These are phyloP conservation scores for Extremus antarcticus DNA, from an alignment of 495 filamentous ascomycete species.

Conservation along the genomic window DNA sequence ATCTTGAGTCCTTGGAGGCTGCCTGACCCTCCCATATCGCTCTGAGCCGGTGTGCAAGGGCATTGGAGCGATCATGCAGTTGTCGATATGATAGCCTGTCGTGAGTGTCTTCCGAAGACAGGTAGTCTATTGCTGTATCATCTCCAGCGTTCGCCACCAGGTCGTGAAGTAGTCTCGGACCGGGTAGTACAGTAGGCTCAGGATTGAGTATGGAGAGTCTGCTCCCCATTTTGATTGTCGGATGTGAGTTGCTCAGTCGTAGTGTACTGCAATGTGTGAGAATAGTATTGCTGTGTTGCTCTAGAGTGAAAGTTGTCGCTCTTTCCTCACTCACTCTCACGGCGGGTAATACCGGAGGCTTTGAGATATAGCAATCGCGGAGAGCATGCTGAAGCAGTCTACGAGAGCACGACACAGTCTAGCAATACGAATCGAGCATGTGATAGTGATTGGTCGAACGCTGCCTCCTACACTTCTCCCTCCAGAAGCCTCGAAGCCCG, in stretches of 20 bases:
- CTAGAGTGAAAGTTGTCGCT: not conserved
- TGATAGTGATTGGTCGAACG: too few species aligned
- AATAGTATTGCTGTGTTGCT: too few species aligned
- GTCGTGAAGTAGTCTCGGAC: conserved; percentile 56
- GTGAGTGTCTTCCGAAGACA: conserved; percentile 35
- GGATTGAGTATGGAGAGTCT: conserved; percentile 53
- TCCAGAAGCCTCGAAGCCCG: too few species aligned
- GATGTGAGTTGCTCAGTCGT: too few species aligned
- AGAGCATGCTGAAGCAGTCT: not conserved
- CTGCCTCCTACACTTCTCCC: too few species aligned
- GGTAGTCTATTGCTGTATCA: conserved; percentile 49
- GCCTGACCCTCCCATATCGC: not conserved
- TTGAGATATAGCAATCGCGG: not conserved
- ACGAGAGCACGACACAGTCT: not conserved
- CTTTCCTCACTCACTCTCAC: not conserved
- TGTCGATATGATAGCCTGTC: conserved; percentile 44
- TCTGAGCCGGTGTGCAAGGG: conserved; percentile 41
- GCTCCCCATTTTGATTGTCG: not conserved
- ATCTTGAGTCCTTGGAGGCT: not conserved
- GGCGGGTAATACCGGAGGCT: not conserved
- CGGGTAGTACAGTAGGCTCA: conserved; percentile 40
- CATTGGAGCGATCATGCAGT: conserved; percentile 46
- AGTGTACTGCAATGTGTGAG: too few species aligned
- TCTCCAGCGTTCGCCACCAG: conserved; percentile 35
- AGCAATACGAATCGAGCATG: too few species aligned